phyloP scores from a whole-genome alignment of 2,329 filamentous ascomycete species.

The Coniochaeta prunicola region DNA sequence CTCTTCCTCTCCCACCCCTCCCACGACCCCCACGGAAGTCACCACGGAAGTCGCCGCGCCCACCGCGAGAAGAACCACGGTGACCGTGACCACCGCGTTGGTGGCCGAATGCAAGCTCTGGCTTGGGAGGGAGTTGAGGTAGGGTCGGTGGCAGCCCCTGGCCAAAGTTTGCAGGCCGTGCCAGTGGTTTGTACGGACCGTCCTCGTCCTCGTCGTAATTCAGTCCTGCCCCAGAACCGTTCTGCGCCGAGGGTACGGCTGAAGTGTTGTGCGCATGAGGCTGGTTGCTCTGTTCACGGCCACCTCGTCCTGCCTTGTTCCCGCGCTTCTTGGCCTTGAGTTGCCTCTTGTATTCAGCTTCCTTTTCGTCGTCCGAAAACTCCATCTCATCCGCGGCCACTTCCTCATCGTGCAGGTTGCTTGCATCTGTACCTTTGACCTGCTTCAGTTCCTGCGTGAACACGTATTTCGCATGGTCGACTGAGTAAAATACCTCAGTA shows the following conservation, averaged over 20 bases:
- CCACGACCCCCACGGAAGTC: conserved; percentile 29
- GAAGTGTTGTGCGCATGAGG: conserved; percentile 34
- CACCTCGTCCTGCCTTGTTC: conserved; percentile 34
- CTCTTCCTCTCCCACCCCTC: conserved; percentile 24
- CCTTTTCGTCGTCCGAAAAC: conserved; percentile 94
- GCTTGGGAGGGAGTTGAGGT: conserved; percentile 26
- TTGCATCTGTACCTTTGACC: conserved; percentile 85
- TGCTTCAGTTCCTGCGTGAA: conserved; percentile 77
- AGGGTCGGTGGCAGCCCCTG: conserved; percentile 39
- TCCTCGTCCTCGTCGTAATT: conserved; percentile 65
- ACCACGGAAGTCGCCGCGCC: conserved; percentile 38
- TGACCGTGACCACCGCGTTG: conserved; percentile 11
- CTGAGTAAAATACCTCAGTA: conserved; percentile 70
- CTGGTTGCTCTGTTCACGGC: conserved; percentile 7
- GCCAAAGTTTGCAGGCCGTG: conserved; percentile 59
- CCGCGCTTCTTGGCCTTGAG: conserved; percentile 58
- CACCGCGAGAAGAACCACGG: conserved; percentile 27
- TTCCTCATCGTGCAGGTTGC: conserved; percentile 92
- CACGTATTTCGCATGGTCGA: conserved; percentile 71
- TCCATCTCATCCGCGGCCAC: conserved; percentile 79
- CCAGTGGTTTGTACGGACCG: conserved; percentile 64
- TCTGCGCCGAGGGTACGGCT: conserved; percentile 10
- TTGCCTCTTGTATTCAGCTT: conserved; percentile 70
- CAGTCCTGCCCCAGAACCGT: conserved; percentile 35
- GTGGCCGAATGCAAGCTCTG: conserved; percentile 24